A percentile compares a stretch with the other conserved stretches of the same genome.
These are phyloP conservation scores for Diplodia mutila DNA, from an alignment of 2,329 filamentous ascomycete genomes.

Conservation along the genomic window DNA sequence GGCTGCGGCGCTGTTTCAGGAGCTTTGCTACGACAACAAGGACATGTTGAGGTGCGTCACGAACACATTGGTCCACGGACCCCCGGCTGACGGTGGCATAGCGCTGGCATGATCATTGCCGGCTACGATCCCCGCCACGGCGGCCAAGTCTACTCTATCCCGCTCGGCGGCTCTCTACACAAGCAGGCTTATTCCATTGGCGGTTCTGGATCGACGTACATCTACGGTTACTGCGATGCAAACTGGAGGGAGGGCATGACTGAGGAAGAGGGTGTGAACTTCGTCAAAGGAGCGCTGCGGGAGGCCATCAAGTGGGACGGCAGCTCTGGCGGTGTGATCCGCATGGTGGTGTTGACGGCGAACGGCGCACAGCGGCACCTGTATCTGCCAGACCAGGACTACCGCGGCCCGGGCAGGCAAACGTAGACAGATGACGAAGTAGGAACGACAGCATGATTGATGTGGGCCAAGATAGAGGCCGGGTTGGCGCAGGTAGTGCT, in stretches of 20 bases:
- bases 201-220: slow-evolving; percentile 97
- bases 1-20: slow-evolving; percentile 93
- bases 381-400: slow-evolving; percentile 86
- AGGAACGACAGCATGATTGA: background rate
- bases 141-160: slow-evolving; percentile 97
- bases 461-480: background rate
- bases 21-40: slow-evolving; percentile 98
- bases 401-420: slow-evolving; percentile 70
- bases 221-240: slow-evolving; percentile 97
- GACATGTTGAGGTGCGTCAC: slow-evolving; percentile 77
- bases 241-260: slow-evolving; percentile 97
- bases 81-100: slow-evolving; percentile 45
- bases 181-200: slow-evolving; percentile 96
- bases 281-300: slow-evolving; percentile 86
- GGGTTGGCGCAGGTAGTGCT: slow-evolving; percentile 14
- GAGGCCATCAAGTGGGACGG: slow-evolving; percentile 99
- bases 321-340: slow-evolving; percentile 95
- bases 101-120: slow-evolving; percentile 97
- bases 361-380: slow-evolving; percentile 90
- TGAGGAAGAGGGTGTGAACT: slow-evolving; percentile 84
- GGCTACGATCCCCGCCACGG: slow-evolving; percentile 95
- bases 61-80: background rate
- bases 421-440: slow-evolving; percentile 30
- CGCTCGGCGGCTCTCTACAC: slow-evolving; percentile 93
- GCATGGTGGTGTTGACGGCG: slow-evolving; percentile 93